Percentiles rank a stretch among this genome's conserved stretches.
These are phyloP conservation scores for Eudorina sp. DNA, from an alignment of 139 green algal species.

Conservation along the genomic window DNA sequence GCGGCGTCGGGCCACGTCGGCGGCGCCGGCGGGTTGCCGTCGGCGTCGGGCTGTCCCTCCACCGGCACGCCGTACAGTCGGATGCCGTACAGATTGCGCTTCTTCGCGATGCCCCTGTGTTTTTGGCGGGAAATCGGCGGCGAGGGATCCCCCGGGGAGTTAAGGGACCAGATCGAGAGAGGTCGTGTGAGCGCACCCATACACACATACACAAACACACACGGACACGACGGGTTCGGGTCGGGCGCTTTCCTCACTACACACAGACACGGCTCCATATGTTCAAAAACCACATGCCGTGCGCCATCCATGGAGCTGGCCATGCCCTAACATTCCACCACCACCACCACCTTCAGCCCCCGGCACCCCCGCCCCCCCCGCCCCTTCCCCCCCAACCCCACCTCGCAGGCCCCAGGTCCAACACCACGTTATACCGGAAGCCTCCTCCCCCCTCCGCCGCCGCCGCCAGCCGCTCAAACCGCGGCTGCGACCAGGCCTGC, in stretches of 20 bases:
- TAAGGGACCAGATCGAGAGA: no score
- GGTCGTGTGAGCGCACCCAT: not conserved
- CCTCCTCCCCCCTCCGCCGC: not conserved
- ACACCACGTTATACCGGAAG: constrained; percentile 29
- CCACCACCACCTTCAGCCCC: not conserved
- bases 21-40: not conserved
- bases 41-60: not conserved
- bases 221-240: not conserved
- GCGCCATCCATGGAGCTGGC: no score
- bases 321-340: not conserved
- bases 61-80: constrained; percentile 29
- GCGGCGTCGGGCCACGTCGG: not conserved
- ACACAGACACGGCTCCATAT: no score
- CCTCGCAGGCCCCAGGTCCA: constrained; percentile 51
- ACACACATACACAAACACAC: not conserved
- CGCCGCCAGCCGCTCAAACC: constrained; percentile 63
- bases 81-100: constrained; percentile 49
- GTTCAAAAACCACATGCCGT: no score
- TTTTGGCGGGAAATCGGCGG: no score
- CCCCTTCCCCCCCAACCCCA: no score
- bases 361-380: no score
- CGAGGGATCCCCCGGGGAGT: no score
- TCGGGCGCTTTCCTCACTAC: no score
- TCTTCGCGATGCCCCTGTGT: constrained; percentile 47
- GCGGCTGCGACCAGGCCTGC: constrained; percentile 71